Base-by-base conservation (phyloP, 306 rosid genomes). In the Medicago lupulina region DNA sequence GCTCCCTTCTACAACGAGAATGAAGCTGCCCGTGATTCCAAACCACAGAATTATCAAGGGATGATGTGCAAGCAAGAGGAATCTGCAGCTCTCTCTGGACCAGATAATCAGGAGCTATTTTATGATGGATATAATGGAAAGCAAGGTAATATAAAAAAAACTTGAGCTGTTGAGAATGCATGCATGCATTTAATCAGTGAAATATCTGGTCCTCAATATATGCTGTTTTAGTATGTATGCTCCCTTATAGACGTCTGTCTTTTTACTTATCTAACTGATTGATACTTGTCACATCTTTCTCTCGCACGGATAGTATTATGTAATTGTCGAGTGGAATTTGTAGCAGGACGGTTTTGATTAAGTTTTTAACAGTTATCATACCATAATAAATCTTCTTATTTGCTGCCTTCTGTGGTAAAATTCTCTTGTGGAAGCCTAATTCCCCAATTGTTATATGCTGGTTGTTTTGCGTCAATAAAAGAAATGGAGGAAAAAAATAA, bases 91-190 rank as follows among this genome's bases (percentile, higher is more conserved):
- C 86, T 84, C 67, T 73, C 67, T 39, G 88, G 74, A 73, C 77
- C 81, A 23, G 89, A 76, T 58, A 69, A 82, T 68, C 67, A 59
- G 66, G 83, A 75, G 81, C 87, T 85, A 49, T 63, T 70, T 44
- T 81, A 62, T 83, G 60, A 79, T 80, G 88, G 87, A 83, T 75
- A 31, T 75, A 79, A 70, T 80, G 80, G 71, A 78, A 75, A 74
- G 70, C 91, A 85, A 92, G 96, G 91, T 90, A 77, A 86, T 79
- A 47, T n/a, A 31, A 28, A 76, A 34, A 34, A 64, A 71, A 74
- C 43, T 10, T 73, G 55, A 57, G 67, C 53, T 73, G 44, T 60
- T 73, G 71, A 71, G 36, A 57, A 40, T 69, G 57, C 31, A 49
- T 23, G 49, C 76, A 47, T 31, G 18, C 60, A 44, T 75, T 76